These are phyloP conservation scores for Striga hermonthica DNA, from an alignment of 305 asterid species.

Conservation along the genomic window DNA sequence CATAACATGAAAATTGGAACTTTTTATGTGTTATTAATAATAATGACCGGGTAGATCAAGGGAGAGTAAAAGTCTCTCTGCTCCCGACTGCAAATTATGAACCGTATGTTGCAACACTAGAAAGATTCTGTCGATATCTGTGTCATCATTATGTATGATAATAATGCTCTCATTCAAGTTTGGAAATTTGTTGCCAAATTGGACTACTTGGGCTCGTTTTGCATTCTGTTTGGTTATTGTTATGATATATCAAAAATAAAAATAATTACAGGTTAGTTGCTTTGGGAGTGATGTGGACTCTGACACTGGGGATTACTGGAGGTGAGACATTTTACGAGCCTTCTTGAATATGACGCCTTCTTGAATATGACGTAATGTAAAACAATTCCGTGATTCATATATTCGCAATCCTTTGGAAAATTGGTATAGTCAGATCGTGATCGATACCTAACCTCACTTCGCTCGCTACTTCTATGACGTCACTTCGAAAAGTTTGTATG, in stretches of 20 bases:
- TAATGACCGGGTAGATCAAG: neutral
- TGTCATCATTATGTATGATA: slow-evolving; percentile 17
- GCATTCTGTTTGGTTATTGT: neutral
- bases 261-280: slow-evolving; percentile 74
- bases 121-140: neutral
- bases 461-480: too few relatives aligned
- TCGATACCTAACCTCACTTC: too few relatives aligned
- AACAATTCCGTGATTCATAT: too few relatives aligned
- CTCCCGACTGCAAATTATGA: too few relatives aligned
- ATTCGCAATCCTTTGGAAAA: too few relatives aligned
- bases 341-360: slow-evolving; percentile 4
- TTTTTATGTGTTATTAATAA: too few relatives aligned
- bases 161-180: neutral
- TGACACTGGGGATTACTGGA: slow-evolving; percentile 92
- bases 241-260: slow-evolving; percentile 4
- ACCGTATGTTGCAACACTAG: neutral
- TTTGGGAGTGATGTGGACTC: slow-evolving; percentile 79
- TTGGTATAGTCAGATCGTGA: too few relatives aligned
- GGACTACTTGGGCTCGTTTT: slow-evolving; percentile 3
- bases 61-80: too few relatives aligned
- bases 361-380: too few relatives aligned
- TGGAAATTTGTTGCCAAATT: neutral
- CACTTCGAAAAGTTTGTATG: too few relatives aligned
- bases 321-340: slow-evolving; percentile 38
- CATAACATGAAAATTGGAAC: too few relatives aligned